Evolutionary conservation across 495 filamentous ascomycete genomes (phyloP), one percentile per base, ranked within the genome.

Genomic region (Trichoderma parareesei): DNA sequence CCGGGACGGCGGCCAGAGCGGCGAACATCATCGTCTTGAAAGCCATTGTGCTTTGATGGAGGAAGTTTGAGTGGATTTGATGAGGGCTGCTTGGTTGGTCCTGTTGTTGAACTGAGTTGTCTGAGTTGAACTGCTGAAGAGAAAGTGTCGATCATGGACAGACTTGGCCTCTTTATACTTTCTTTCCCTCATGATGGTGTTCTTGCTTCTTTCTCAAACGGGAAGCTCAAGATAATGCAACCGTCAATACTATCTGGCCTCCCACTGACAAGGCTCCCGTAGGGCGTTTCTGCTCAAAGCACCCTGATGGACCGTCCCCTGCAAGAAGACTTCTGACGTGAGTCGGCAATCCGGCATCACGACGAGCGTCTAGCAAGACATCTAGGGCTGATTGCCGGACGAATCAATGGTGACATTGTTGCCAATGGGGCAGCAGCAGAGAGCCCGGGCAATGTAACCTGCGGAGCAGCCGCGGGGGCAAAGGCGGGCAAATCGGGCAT

Each of bases 1-100:
- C 53, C 11, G 53, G 53, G 9, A 57, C 27, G 16, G 53, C 53
- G 16, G 53, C 53, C 53, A 57, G 53, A 14, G 53, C 53, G 53
- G 53, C 53, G 27, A 57, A 14, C 14, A 57, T 14, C 27, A 57
- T 37, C 11, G 20, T 57, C 53, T 37, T 57, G 53, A 57, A 57
- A 57, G 53, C 53, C 53, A 57, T 57, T 57, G 27, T 57, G 27
- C 3, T 57, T 20, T 35, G 53, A 57, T 4, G 16, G 53, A 11
- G 2, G 1, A 57, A 35, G 14, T 27, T 27, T 27, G 27, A 27
- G 27, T 27, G 27, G 27, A 27, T 27, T 27, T 27, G 33, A 57
- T 11, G 20, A 13, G 37, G 2, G 16, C 13, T 16, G 3, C 9
- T 57, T 14, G 13, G 11, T 7, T 48, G 44, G 44, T 48, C 44